phyloP scores from a whole-genome alignment of 345 rosid genomes.

The Linum trigynum region DNA sequence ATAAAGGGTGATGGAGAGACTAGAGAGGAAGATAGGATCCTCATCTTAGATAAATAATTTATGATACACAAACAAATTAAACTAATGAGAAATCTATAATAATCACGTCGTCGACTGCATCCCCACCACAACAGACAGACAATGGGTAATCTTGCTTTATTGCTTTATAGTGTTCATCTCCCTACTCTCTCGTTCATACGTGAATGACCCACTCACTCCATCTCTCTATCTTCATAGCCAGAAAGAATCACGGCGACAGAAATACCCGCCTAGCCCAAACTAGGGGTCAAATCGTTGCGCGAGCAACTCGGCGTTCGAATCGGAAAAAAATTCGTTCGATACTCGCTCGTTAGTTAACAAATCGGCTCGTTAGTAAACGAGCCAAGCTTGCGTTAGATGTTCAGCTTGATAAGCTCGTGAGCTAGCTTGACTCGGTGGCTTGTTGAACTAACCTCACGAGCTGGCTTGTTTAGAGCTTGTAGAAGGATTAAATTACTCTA shows the following conservation, averaged over 20 bases:
- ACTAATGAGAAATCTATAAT: constrained; percentile 2
- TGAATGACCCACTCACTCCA: constrained; percentile 9
- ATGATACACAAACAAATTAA: not conserved
- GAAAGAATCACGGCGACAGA: constrained; percentile 18
- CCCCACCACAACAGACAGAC: not conserved
- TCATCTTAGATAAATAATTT: not conserved
- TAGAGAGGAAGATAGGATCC: not conserved
- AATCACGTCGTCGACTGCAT: not conserved
- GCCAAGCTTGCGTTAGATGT: no score
- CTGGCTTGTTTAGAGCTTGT: no score
- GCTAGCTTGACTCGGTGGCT: no score
- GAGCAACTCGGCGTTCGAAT: no score
- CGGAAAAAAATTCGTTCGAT: no score
- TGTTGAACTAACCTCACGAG: no score
- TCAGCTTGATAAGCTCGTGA: no score
- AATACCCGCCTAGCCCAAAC: not conserved
- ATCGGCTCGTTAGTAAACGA: no score
- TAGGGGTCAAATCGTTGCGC: no score
- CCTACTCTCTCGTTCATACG: constrained; percentile 27
- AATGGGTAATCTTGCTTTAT: not conserved
- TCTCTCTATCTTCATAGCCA: constrained; percentile 22
- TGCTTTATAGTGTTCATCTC: not conserved
- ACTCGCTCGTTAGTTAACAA: no score
- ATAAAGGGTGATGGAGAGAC: constrained; percentile 12
- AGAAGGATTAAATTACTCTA: no score